phyloP scores from a whole-genome alignment of 768 basidiomycete species.

The Podaxis pistillaris region DNA sequence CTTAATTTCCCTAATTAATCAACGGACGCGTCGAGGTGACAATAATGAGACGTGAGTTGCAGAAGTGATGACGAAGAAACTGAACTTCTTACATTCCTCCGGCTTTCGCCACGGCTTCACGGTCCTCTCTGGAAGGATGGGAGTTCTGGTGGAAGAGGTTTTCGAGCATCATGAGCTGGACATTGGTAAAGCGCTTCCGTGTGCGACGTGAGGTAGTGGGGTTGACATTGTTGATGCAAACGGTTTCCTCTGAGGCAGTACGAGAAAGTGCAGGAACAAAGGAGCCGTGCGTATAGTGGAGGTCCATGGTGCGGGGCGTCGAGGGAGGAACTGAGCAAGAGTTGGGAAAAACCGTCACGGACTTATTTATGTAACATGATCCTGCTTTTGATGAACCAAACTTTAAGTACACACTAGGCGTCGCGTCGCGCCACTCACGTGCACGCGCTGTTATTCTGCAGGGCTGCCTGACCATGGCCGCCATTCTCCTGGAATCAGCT shows the following conservation, averaged over 20 bases:
- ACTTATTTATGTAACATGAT: slow-evolving; percentile 16
- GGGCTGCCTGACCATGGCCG: not conserved
- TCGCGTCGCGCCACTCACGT: slow-evolving; percentile 7
- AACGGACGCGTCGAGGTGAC: slow-evolving; percentile 11
- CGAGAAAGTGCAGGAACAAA: slow-evolving; percentile 37
- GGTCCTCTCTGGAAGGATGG: slow-evolving; percentile 73
- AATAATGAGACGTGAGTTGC: slow-evolving; percentile 1
- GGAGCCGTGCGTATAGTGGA: slow-evolving; percentile 8
- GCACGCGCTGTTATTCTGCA: not conserved
- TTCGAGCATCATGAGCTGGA: slow-evolving; percentile 71
- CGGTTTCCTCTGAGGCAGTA: slow-evolving; percentile 44
- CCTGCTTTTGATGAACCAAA: slow-evolving; percentile 11
- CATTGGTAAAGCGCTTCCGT: slow-evolving; percentile 66
- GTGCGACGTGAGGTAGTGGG: slow-evolving; percentile 47
- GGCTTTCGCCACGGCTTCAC: slow-evolving; percentile 58
- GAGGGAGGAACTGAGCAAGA: slow-evolving; percentile 11
- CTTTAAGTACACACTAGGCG: not conserved
- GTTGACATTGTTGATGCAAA: slow-evolving; percentile 28
- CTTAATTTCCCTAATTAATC: slow-evolving; percentile 53
- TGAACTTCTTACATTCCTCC: slow-evolving; percentile 58
- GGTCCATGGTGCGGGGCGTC: slow-evolving; percentile 14
- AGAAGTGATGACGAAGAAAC: not conserved
- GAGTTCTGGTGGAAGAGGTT: slow-evolving; percentile 70
- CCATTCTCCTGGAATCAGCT: not conserved
- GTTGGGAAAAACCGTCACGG: slow-evolving; percentile 16